Percentiles rank a stretch among this genome's conserved stretches.
phyloP scores from a whole-genome alignment of 192 early-diverging fungal genomes.

The Coemansia sp. region DNA sequence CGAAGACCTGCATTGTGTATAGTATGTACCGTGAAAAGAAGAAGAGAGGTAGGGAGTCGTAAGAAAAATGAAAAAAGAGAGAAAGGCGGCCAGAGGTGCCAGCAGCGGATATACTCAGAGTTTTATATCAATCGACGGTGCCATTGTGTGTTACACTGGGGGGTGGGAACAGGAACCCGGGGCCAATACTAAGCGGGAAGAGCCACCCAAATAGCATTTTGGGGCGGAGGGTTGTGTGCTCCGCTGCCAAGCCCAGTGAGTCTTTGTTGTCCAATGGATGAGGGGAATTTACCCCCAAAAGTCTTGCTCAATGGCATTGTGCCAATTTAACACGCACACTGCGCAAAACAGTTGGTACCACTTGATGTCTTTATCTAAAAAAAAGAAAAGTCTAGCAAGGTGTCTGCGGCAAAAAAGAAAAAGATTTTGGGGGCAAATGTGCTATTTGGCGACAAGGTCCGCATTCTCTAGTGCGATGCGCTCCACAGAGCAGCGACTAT shows the following conservation, averaged over 20 bases:
- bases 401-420: too few relatives aligned
- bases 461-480: neutral
- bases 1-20: constrained; percentile 43
- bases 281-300: too few relatives aligned
- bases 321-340: too few relatives aligned
- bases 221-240: too few relatives aligned
- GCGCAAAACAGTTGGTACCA: too few relatives aligned
- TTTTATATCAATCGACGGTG: neutral
- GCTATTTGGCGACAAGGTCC: neutral
- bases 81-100: neutral
- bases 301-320: neutral
- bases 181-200: neutral
- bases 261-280: too few relatives aligned
- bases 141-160: too few relatives aligned
- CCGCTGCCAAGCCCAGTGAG: too few relatives aligned
- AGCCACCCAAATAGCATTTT: too few relatives aligned
- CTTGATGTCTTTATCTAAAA: too few relatives aligned
- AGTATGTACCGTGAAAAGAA: neutral
- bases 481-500: constrained; percentile 29
- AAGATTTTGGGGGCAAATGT: too few relatives aligned
- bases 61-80: neutral
- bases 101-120: neutral
- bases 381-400: too few relatives aligned
- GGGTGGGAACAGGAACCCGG: neutral
- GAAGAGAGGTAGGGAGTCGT: neutral